A percentile compares a stretch with the other conserved stretches of the same genome.
Evolutionary conservation across 1,284 basidiomycete species (phyloP).

Genomic region (Ganoderma lingzhi): DNA sequence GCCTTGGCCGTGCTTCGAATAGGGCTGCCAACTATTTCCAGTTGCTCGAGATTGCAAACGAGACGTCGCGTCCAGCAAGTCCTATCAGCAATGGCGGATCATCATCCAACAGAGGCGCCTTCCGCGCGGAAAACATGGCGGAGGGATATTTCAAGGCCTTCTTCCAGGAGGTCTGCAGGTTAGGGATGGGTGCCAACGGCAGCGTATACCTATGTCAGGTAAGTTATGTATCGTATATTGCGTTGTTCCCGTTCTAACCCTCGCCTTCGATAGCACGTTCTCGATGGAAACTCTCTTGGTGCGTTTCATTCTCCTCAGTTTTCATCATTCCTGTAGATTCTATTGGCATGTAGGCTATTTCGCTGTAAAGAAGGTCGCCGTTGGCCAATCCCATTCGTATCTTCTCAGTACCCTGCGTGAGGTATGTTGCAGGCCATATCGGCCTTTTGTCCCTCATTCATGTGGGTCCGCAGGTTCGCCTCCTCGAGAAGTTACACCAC

Average conservation of each 20-base stretch:
- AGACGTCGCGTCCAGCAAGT: slow-evolving; percentile 66
- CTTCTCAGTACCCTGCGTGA: slow-evolving; percentile 84
- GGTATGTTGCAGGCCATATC: slow-evolving; percentile 46
- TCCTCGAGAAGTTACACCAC: slow-evolving; percentile 88
- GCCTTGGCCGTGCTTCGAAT: slow-evolving; percentile 42
- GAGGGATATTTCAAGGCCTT: slow-evolving; percentile 88
- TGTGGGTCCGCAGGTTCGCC: slow-evolving; percentile 61
- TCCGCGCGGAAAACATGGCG: slow-evolving; percentile 74
- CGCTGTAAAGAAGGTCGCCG: slow-evolving; percentile 95
- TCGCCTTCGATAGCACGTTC: slow-evolving; percentile 63
- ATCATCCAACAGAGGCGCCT: slow-evolving; percentile 40
- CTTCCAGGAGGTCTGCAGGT: slow-evolving; percentile 85
- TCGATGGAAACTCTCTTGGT: slow-evolving; percentile 84
- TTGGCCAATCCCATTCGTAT: slow-evolving; percentile 88
- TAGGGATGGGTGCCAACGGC: slow-evolving; percentile 94
- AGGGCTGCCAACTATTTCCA: slow-evolving; percentile 80
- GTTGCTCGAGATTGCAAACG: slow-evolving; percentile 72
- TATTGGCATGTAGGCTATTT: slow-evolving; percentile 64
- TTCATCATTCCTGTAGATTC: slow-evolving; percentile 16
- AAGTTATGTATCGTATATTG: slow-evolving; percentile 28
- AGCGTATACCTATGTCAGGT: slow-evolving; percentile 89
- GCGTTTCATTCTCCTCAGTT: slow-evolving; percentile 23
- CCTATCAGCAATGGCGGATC: slow-evolving; percentile 41
- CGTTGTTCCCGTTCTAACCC: not conserved
- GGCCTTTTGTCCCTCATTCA: not conserved